Base-by-base conservation (phyloP, 129 eudicot species). In the Lonicera japonica region DNA sequence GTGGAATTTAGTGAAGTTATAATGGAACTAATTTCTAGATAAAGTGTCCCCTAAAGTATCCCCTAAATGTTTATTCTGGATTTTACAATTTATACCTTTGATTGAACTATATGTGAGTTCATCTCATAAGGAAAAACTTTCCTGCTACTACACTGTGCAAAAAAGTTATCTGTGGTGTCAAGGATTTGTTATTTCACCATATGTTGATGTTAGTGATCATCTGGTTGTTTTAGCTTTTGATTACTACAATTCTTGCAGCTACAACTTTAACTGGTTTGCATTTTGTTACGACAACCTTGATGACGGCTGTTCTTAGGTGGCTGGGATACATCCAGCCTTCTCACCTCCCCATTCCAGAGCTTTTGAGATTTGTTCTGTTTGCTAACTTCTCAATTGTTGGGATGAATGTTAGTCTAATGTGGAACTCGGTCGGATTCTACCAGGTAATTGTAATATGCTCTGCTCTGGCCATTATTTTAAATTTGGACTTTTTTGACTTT, bases 321-420 rank as follows among this genome's bases (percentile, higher is more conserved):
- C 68, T 81, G 68, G 95, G 91, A 25, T 87, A 83, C 83, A 87
- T 83, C 67, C 90, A 83, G 40, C 73, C 88, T 50, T 87, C 95
- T 68, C 89, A 82, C 76, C 72, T 87, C 63, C 91, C 91, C 10
- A 11, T 64, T 54, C 25, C 83, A 18, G 88, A 83, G 56, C 91
- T 87, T 64, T 34, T 87, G 25, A 83, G 81, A 23, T 87, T 83
- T 73, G 86, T 87, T 60, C 0, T 86, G 36, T 82, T 78, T 65
- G 95, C 95, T 38, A 87, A 87, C 64, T 80, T 83, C 77, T 87
- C 95, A n/a, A 83, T 87, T 64, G 90, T 83, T n/a, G 95, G 95
- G 70, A 87, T 87, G 95, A 87, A 87, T 76, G 85, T 87, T 67
- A 87, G 95, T 70, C 73, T 87, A 58, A 87, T 87, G 95, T 83